Percentiles rank a stretch among this genome's conserved stretches.
Evolutionary conservation across 139 green algal species (phyloP).

Genomic region (Nannochloris sp.): DNA sequence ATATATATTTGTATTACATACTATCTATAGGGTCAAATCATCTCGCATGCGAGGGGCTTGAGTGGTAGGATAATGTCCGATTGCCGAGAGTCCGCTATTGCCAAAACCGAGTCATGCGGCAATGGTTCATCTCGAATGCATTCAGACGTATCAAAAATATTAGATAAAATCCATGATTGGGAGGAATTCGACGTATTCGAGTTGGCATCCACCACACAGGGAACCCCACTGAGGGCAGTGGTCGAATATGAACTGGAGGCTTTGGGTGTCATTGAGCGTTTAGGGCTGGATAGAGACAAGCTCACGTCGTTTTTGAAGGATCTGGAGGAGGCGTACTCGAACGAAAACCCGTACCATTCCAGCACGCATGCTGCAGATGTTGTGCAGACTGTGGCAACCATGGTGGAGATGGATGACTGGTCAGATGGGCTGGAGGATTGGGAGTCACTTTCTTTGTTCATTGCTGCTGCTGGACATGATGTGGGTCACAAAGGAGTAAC

Average conservation of each 20-base stretch:
- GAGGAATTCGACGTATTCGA: constrained; percentile 48
- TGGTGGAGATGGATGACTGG: constrained; percentile 39
- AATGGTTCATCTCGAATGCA: too few relatives aligned
- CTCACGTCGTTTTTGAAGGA: constrained; percentile 31
- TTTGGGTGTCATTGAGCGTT: constrained; percentile 28
- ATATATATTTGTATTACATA: too few relatives aligned
- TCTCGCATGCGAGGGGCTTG: too few relatives aligned
- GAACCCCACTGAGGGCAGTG: constrained; percentile 32
- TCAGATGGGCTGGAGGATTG: constrained; percentile 33
- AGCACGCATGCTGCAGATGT: constrained; percentile 57
- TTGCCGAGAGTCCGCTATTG: too few relatives aligned
- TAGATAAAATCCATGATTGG: too few relatives aligned
- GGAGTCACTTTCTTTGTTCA: constrained; percentile 48
- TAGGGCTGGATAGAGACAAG: constrained; percentile 24
- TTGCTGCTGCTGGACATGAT: constrained; percentile 52
- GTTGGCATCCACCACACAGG: constrained; percentile 21
- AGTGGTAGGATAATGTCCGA: too few relatives aligned
- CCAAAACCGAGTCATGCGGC: too few relatives aligned
- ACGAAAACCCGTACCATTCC: constrained; percentile 59
- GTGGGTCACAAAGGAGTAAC: constrained; percentile 54
- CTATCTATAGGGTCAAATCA: too few relatives aligned
- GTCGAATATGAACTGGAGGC: constrained; percentile 22
- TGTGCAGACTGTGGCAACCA: constrained; percentile 37
- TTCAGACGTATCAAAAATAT: too few relatives aligned
- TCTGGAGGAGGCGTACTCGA: constrained; percentile 26